phyloP scores from a whole-genome alignment of 2,329 filamentous ascomycete species.

The Cladophialophora yegresii region DNA sequence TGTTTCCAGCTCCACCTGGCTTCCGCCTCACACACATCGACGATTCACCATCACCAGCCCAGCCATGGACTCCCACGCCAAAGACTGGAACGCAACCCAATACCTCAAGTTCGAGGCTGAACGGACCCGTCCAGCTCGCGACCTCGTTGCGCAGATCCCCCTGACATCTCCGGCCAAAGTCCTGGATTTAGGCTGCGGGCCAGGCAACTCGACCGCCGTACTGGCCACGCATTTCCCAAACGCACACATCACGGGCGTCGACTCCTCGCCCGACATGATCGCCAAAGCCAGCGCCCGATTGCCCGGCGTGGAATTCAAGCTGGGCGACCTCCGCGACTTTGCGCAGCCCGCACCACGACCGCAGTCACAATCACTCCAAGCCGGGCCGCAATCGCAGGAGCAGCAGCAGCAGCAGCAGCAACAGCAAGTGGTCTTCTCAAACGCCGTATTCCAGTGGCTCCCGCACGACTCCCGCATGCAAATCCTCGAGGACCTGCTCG shows the following conservation, averaged over 20 bases:
- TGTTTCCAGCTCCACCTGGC: not conserved
- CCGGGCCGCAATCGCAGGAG: not conserved
- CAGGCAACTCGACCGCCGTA: slow-evolving; percentile 59
- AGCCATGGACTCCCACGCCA: slow-evolving; percentile 26
- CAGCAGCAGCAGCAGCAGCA: slow-evolving; percentile 30
- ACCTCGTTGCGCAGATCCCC: slow-evolving; percentile 55
- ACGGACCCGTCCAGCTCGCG: slow-evolving; percentile 56
- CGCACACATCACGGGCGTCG: slow-evolving; percentile 55
- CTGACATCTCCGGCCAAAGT: slow-evolving; percentile 48
- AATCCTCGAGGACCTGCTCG: slow-evolving; percentile 50
- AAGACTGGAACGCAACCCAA: slow-evolving; percentile 59
- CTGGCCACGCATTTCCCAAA: slow-evolving; percentile 53
- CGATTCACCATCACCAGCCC: not conserved
- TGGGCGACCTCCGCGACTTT: slow-evolving; percentile 53
- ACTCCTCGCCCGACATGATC: slow-evolving; percentile 60
- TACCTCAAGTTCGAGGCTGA: slow-evolving; percentile 60
- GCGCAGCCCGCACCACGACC: slow-evolving; percentile 30
- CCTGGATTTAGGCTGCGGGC: slow-evolving; percentile 63
- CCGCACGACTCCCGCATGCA: slow-evolving; percentile 47
- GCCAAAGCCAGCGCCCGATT: slow-evolving; percentile 47
- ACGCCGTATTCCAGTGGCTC: slow-evolving; percentile 64
- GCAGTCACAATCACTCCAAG: slow-evolving; percentile 38
- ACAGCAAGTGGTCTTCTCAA: slow-evolving; percentile 56
- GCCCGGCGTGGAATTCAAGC: slow-evolving; percentile 50
- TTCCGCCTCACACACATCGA: not conserved